phyloP scores from a whole-genome alignment of 2,329 filamentous ascomycete species.

The Epichloe coenophiala region DNA sequence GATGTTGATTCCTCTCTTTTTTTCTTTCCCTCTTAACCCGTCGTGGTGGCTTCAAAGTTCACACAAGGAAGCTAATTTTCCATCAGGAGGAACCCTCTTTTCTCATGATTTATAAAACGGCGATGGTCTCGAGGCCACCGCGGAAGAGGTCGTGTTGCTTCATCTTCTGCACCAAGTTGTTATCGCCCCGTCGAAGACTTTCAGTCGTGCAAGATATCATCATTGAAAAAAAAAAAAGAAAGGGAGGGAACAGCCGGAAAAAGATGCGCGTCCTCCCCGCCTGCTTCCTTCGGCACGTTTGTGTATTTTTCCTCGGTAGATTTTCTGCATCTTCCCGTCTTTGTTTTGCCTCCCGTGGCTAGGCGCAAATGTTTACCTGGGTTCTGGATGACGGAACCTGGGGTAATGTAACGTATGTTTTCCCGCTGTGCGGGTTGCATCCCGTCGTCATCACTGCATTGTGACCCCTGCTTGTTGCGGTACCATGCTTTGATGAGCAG shows the following conservation, averaged over 20 bases:
- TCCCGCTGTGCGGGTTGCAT: slow-evolving; percentile 1
- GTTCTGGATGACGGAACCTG: neutral
- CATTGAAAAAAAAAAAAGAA: too few species aligned
- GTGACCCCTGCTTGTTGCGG: neutral
- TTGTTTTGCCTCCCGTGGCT: neutral
- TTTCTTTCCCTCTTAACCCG: too few species aligned
- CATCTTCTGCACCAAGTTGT: neutral
- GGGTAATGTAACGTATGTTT: slow-evolving; percentile 1
- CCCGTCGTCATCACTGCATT: neutral
- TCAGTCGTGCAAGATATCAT: too few species aligned
- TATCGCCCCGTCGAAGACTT: neutral
- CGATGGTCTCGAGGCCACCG: neutral
- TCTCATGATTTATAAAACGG: neutral
- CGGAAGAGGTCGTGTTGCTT: neutral
- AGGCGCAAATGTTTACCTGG: neutral
- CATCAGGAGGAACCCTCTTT: too few species aligned
- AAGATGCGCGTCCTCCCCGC: neutral
- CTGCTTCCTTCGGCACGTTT: neutral
- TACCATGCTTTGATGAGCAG: neutral
- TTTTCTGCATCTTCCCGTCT: slow-evolving; percentile 1
- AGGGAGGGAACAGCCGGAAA: too few species aligned
- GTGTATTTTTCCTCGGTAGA: neutral
- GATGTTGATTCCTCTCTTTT: too few species aligned
- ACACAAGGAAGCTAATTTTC: too few species aligned
- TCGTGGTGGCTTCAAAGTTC: too few species aligned